Conservation (phyloP, 306 rosid genomes). For the Dicorynia guianensis region DNA sequence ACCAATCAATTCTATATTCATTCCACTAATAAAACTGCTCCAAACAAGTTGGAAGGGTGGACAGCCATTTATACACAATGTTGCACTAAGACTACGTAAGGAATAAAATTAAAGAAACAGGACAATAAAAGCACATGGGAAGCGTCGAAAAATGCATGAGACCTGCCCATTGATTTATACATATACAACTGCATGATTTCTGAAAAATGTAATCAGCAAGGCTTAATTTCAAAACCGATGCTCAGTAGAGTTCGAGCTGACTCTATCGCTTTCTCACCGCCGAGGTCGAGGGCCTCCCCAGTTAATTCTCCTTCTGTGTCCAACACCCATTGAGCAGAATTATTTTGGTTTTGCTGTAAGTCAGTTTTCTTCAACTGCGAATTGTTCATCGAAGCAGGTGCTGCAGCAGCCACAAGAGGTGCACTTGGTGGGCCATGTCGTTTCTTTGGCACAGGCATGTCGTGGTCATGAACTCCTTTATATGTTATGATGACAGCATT, state of each 20-base stretch:
- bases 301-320: constrained; percentile 70
- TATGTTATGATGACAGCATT: constrained; percentile 80
- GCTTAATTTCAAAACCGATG: constrained; percentile 79
- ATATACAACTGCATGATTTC: constrained; percentile 39
- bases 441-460: constrained; percentile 94
- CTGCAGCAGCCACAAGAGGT: constrained; percentile 82
- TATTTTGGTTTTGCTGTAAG: constrained; percentile 42
- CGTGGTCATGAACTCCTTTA: constrained; percentile 95
- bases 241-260: constrained; percentile 73
- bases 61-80: constrained; percentile 50
- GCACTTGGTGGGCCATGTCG: constrained; percentile 88
- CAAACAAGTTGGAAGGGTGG: constrained; percentile 36
- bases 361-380: constrained; percentile 55
- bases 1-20: constrained; percentile 21
- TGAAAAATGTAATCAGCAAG: constrained; percentile 51
- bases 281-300: constrained; percentile 69
- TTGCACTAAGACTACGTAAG: constrained; percentile 42
- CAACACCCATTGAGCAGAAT: constrained; percentile 71
- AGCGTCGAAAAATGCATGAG: background rate
- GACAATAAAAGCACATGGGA: background rate
- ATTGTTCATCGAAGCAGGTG: constrained; percentile 77
- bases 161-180: constrained; percentile 47
- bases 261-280: constrained; percentile 74
- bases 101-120: background rate
- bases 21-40: constrained; percentile 38